phyloP scores from a whole-genome alignment of 495 filamentous ascomycete genomes.

The Aspergillus steynii region DNA sequence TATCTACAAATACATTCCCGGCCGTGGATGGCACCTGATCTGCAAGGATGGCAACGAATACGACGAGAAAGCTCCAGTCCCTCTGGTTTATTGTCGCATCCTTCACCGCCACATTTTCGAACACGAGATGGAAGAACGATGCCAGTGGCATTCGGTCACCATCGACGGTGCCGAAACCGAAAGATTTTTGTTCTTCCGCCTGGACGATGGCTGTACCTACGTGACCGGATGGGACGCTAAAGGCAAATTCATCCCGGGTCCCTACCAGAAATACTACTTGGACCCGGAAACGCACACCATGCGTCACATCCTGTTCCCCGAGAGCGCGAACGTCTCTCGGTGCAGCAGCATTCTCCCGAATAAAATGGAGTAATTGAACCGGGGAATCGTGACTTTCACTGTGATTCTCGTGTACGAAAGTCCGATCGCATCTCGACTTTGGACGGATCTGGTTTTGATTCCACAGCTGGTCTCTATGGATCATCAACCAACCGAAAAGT shows the following conservation, averaged over 20 bases:
- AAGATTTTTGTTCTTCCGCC: slow-evolving; percentile 43
- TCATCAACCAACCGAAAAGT: slow-evolving; percentile 1
- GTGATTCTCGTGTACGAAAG: not conserved
- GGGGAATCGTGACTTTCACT: not conserved
- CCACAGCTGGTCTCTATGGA: slow-evolving; percentile 16
- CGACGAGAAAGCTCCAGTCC: slow-evolving; percentile 40
- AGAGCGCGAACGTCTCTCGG: slow-evolving; percentile 43
- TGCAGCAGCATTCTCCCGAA: slow-evolving; percentile 40
- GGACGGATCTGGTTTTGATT: not conserved
- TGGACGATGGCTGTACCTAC: slow-evolving; percentile 46
- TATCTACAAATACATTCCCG: slow-evolving; percentile 46
- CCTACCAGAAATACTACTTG: slow-evolving; percentile 46
- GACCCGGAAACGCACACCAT: slow-evolving; percentile 41
- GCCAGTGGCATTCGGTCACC: slow-evolving; percentile 40
- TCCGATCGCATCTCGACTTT: not conserved
- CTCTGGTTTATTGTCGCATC: slow-evolving; percentile 48
- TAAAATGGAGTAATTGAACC: slow-evolving; percentile 21
- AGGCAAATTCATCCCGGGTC: slow-evolving; percentile 45
- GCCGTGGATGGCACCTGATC: slow-evolving; percentile 47
- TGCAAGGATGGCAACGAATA: slow-evolving; percentile 36
- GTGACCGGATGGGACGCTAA: slow-evolving; percentile 48
- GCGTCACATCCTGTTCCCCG: slow-evolving; percentile 40
- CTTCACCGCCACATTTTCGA: slow-evolving; percentile 50
- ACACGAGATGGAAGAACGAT: slow-evolving; percentile 43
- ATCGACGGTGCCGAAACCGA: slow-evolving; percentile 37